Evolutionary conservation across 2,329 filamentous ascomycete species (phyloP).

Genomic region (Alternaria gaisen): DNA sequence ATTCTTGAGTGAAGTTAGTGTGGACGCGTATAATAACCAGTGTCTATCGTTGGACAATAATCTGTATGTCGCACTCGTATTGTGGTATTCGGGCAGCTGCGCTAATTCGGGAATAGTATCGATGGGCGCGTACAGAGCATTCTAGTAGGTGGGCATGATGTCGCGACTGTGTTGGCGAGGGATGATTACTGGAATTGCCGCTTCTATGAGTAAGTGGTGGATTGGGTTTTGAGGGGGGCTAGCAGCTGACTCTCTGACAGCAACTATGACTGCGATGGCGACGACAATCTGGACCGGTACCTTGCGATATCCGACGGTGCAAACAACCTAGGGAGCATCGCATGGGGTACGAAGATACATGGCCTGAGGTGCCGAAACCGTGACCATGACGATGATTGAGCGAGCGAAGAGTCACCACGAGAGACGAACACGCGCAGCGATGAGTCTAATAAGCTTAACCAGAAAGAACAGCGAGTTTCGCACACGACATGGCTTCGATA

Average conservation of each 20-base stretch:
- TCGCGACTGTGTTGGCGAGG: constrained; percentile 33
- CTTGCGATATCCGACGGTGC: constrained; percentile 41
- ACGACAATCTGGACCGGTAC: constrained; percentile 27
- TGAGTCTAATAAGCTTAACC: neutral
- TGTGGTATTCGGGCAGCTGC: neutral
- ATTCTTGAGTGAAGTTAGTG: constrained; percentile 43
- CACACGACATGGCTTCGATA: neutral
- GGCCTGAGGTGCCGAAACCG: constrained; percentile 39
- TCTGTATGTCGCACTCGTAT: constrained; percentile 29
- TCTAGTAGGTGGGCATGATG: constrained; percentile 43
- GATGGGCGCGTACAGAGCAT: constrained; percentile 45
- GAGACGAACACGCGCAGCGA: neutral
- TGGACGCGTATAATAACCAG: constrained; percentile 41
- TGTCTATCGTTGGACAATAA: constrained; percentile 47
- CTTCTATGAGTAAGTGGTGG: constrained; percentile 44
- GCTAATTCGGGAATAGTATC: constrained; percentile 32
- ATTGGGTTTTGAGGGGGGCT: neutral
- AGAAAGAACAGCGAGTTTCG: neutral
- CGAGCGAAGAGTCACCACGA: neutral
- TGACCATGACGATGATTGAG: constrained; percentile 15
- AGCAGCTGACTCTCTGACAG: constrained; percentile 21
- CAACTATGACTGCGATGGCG: constrained; percentile 43
- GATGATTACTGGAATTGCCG: constrained; percentile 46
- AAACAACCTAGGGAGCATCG: constrained; percentile 43
- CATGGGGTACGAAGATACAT: constrained; percentile 42